A percentile compares a stretch with the other conserved stretches of the same genome.
phyloP scores from a whole-genome alignment of 352 stramenopile species.

The Aphanomyces euteiches region DNA sequence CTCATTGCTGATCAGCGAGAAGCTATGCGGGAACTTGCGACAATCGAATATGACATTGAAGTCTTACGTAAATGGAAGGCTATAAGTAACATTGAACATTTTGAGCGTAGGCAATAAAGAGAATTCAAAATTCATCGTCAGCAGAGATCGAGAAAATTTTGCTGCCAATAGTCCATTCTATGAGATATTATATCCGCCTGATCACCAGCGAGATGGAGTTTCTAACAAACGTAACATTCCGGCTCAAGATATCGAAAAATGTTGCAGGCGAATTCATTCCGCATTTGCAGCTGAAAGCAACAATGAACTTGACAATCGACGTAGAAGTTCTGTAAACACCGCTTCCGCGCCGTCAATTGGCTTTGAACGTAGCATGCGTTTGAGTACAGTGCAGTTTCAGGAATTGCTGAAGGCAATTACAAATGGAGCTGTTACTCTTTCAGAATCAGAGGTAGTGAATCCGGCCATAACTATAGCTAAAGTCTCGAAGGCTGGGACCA shows the following conservation, averaged over 20 bases:
- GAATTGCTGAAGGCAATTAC: not conserved
- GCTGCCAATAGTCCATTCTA: slow-evolving; percentile 3
- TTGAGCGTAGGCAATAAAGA: not conserved
- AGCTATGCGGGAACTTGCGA: slow-evolving; percentile 9
- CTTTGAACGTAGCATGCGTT: not conserved
- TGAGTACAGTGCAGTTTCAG: not conserved
- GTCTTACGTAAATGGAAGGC: slow-evolving; percentile 3
- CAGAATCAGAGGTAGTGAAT: not conserved
- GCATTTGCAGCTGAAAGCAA: not conserved
- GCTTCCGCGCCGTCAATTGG: not conserved
- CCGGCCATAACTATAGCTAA: not conserved
- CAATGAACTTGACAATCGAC: not conserved
- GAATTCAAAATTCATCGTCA: not conserved
- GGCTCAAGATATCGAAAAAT: not conserved
- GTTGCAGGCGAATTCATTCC: not conserved
- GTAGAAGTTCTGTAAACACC: not conserved
- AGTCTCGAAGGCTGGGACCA: not conserved
- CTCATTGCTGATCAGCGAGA: slow-evolving; percentile 15
- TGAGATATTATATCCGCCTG: not conserved
- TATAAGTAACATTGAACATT: not conserved
- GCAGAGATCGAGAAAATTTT: not conserved
- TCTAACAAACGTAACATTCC: not conserved
- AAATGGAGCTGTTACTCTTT: not conserved
- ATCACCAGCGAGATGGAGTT: not conserved
- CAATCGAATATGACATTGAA: slow-evolving; percentile 6